Evolutionary conservation across 75 land plant species (phyloP), one percentile per base, ranked within the genome.

Genomic region (Cunninghamia lanceolata): DNA sequence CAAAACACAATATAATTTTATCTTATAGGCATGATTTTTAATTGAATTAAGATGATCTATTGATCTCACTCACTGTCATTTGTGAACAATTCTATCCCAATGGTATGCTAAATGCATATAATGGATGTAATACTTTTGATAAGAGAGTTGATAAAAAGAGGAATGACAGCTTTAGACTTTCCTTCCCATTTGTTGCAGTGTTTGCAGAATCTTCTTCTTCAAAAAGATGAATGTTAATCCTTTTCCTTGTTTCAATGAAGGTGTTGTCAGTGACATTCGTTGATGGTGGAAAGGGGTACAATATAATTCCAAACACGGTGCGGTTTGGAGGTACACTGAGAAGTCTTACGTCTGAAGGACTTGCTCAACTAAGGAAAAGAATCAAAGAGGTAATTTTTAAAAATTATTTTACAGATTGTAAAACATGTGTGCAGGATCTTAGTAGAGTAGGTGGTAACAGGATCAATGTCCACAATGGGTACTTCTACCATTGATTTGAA

Each of bases 251-350:
- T 73, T 63, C 46, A 5, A 25, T 88, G 85, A 76, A 95, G 97
- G 96, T 96, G 25, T 73, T 96, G 32, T 93, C 97, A 19, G 90
- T 96, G n/a, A 93, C 96, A 34, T 91, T 87, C 83, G 83, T 96
- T 56, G 85, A 85, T 39, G 94, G 92, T 68, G 96, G 96, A 1
- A 47, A 85, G 1, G 85, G 88, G 38, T 75, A 87, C 19, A 92
- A 93, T 89, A 84, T 88, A 39, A 90, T 91, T 87, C 97, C 97
- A 34, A 30, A 85, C n/a, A 75, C 82, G 82, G 93, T 96, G 52
- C 91, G 89, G 73, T 87, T 96, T 87, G 92, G 94, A n/a, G 97
- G 97, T 10, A 92, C 96, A n/a, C 83, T 91, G n/a, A 88, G 92
- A 85, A 89, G 93, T 87, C 88, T 94, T 47, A 88, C 92, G 8